phyloP scores from a whole-genome alignment of 495 filamentous ascomycete species.

The Neurospora sp. region DNA sequence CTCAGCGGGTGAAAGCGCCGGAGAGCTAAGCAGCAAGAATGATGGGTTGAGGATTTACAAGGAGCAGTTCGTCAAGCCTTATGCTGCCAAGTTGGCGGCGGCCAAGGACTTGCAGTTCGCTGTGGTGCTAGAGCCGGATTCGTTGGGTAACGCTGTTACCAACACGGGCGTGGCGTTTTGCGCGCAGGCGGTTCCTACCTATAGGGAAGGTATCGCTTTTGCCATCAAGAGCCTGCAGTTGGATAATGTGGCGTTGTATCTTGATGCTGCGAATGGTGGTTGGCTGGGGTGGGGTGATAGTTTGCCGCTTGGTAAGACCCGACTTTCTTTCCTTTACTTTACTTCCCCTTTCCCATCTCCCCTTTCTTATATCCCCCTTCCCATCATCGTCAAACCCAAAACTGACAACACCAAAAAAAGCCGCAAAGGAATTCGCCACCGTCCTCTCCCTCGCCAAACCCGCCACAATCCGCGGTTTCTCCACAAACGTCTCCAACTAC shows the following conservation, averaged over 20 bases:
- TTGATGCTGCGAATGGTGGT: conserved; percentile 54
- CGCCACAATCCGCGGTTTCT: conserved; percentile 48
- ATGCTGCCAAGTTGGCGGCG: conserved; percentile 18
- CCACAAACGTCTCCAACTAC: conserved; percentile 71
- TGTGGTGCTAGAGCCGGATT: conserved; percentile 48
- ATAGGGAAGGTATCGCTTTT: conserved; percentile 47
- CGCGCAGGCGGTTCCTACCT: conserved; percentile 42
- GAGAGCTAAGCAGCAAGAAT: conserved; percentile 44
- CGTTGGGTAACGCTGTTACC: conserved; percentile 53
- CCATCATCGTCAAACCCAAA: neutral
- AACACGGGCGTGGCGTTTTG: conserved; percentile 46
- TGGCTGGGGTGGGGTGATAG: conserved; percentile 77
- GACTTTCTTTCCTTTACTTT: too few relatives aligned
- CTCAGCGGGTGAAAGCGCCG: conserved; percentile 49
- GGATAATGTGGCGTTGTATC: conserved; percentile 51
- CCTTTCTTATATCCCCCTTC: too few relatives aligned
- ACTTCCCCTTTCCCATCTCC: neutral
- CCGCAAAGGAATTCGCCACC: conserved; percentile 48
- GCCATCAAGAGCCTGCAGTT: conserved; percentile 46
- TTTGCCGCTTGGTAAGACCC: conserved; percentile 23
- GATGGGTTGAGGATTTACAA: conserved; percentile 47
- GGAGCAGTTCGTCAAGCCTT: conserved; percentile 45
- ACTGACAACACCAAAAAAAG: conserved; percentile 22
- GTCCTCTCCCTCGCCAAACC: conserved; percentile 46
- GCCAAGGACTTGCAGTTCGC: conserved; percentile 25